phyloP scores from a whole-genome alignment of 202 grass and related monocot genomes.

The Tripidium arundinaceum region DNA sequence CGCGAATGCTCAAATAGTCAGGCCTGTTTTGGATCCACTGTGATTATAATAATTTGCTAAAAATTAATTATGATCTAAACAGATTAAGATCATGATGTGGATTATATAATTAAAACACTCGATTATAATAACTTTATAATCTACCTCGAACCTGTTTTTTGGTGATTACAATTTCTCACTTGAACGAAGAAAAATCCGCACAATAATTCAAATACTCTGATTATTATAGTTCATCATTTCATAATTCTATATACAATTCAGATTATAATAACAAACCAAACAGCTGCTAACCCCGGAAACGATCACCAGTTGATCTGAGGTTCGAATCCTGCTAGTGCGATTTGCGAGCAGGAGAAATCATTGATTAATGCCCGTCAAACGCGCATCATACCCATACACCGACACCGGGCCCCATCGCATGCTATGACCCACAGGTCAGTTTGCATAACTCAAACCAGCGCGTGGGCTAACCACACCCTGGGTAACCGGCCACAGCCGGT shows the following conservation, averaged over 20 bases:
- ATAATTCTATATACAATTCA: no score
- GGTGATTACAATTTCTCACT: not conserved
- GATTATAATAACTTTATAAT: not conserved
- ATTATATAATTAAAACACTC: not conserved
- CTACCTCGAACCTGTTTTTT: not conserved
- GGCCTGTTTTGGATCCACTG: no score
- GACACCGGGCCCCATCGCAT: not conserved
- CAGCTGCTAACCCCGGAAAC: not conserved
- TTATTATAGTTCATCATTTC: not conserved
- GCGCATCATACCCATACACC: not conserved
- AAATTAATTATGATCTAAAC: not conserved
- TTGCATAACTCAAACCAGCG: fast-evolving
- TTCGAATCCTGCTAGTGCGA: not conserved
- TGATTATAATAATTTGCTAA: not conserved
- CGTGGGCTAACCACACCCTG: not conserved
- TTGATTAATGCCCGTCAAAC: not conserved
- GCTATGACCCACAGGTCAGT: not conserved
- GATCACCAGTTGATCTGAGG: not conserved
- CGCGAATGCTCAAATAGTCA: no score
- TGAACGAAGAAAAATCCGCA: not conserved
- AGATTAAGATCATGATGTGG: no score
- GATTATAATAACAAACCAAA: not conserved
- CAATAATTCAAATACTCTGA: not conserved
- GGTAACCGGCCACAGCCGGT: slow-evolving; percentile 29
- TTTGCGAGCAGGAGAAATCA: not conserved